phyloP scores from a whole-genome alignment of 208 protist species.

The Trypanosoma mega region DNA sequence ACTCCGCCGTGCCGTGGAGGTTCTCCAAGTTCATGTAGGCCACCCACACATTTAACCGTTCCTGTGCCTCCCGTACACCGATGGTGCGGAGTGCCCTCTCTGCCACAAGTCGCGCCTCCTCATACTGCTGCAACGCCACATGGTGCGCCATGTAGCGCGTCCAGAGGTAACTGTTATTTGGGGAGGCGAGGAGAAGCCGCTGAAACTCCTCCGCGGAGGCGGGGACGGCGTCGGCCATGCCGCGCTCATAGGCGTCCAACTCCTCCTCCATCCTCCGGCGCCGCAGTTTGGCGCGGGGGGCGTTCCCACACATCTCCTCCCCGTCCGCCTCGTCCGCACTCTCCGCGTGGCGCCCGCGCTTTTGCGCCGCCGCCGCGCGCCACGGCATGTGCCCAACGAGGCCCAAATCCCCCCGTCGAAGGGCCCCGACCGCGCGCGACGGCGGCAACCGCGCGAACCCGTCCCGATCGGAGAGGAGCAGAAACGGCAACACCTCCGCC shows the following conservation, averaged over 20 bases:
- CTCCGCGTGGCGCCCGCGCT: constrained; percentile 25
- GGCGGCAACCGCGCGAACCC: constrained; percentile 37
- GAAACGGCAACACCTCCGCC: constrained; percentile 54
- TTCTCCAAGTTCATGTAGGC: constrained; percentile 94
- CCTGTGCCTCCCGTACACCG: constrained; percentile 71
- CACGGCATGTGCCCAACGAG: constrained; percentile 75
- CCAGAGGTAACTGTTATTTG: constrained; percentile 93
- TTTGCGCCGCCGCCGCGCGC: constrained; percentile 31
- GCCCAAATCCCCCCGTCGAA: constrained; percentile 13
- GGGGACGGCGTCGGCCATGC: constrained; percentile 63
- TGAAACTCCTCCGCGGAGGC: constrained; percentile 90
- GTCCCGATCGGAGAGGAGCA: constrained; percentile 59
- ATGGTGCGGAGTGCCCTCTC: constrained; percentile 92
- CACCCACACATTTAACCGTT: constrained; percentile 93
- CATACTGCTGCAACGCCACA: constrained; percentile 79
- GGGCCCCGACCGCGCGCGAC: constrained; percentile 31
- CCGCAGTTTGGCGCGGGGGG: constrained; percentile 37
- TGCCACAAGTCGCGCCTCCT: constrained; percentile 86
- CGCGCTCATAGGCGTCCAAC: constrained; percentile 86
- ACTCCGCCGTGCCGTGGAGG: constrained; percentile 88
- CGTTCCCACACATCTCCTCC: no score
- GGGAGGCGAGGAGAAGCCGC: constrained; percentile 81
- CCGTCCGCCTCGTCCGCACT: no score
- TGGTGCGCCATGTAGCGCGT: constrained; percentile 93
- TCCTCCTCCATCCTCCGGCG: constrained; percentile 75